A percentile compares a stretch with the other conserved stretches of the same genome.
These are phyloP conservation scores for Botrytis tulipae DNA, from an alignment of 2,329 filamentous ascomycete species.

Conservation along the genomic window DNA sequence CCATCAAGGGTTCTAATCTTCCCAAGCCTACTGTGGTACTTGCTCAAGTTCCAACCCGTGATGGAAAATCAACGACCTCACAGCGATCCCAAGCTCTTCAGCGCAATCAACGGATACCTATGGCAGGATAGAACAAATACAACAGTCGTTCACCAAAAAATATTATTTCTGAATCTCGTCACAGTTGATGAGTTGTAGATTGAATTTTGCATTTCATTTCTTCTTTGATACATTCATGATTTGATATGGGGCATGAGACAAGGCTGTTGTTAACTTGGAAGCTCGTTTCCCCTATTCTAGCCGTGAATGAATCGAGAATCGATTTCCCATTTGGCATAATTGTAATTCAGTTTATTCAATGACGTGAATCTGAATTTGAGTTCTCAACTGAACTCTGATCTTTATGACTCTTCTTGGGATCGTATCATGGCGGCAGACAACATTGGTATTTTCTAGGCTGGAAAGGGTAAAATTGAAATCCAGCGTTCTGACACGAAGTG, in stretches of 20 bases:
- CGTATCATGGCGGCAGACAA: background rate
- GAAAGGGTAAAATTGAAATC: background rate
- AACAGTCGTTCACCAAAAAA: background rate
- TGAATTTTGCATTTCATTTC: background rate
- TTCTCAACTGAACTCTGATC: background rate
- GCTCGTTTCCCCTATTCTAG: background rate
- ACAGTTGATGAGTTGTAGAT: constrained; percentile 1
- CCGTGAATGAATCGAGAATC: background rate
- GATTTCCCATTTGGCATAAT: background rate
- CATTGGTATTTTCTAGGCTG: background rate
- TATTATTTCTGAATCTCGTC: background rate
- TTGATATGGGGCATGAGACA: background rate
- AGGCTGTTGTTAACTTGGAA: background rate
- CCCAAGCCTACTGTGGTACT: background rate
- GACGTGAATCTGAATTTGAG: background rate
- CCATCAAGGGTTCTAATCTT: background rate
- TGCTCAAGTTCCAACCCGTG: background rate
- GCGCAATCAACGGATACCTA: background rate
- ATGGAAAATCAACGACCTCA: background rate
- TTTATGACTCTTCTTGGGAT: background rate
- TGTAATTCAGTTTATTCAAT: background rate
- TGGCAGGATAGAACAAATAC: background rate
- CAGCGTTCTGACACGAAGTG: background rate
- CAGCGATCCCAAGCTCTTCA: background rate
- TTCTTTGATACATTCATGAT: background rate